Conservation (phyloP, 441 rosid species). For the Adansonia madagascariensis region DNA sequence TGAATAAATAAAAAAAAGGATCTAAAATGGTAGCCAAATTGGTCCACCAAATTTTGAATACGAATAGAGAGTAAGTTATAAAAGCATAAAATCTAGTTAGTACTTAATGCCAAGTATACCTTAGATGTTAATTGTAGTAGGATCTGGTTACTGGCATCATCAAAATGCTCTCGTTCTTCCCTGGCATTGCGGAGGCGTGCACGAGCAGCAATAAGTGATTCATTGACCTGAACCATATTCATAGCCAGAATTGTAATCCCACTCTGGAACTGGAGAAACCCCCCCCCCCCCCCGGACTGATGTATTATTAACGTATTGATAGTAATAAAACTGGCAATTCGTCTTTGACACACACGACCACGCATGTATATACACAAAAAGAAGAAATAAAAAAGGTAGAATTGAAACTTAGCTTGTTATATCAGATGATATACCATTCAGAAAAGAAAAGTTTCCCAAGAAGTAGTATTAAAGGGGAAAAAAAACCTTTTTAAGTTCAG, state of each 20-base stretch:
- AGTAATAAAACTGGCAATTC: conserved; percentile 9
- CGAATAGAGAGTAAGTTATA: neutral
- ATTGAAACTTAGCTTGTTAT: conserved; percentile 1
- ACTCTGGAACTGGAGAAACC: conserved; percentile 18
- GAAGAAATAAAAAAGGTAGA: conserved; percentile 6
- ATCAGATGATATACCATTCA: neutral
- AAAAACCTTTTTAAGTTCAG: conserved; percentile 68
- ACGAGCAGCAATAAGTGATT: conserved; percentile 53
- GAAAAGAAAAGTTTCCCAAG: neutral
- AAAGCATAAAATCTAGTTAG: conserved; percentile 17
- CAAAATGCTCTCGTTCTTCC: conserved; percentile 92
- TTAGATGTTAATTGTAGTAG: conserved; percentile 68
- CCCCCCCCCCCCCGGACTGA: neutral
- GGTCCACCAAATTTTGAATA: neutral
- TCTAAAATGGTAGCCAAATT: neutral
- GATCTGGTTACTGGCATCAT: conserved; percentile 84
- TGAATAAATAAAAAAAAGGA: neutral
- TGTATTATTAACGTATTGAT: neutral
- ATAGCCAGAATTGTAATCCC: conserved; percentile 21
- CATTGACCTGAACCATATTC: conserved; percentile 56
- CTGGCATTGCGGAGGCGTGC: conserved; percentile 71
- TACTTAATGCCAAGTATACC: conserved; percentile 42
- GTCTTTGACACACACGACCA: neutral
- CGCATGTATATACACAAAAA: neutral
- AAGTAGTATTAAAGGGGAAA: conserved; percentile 1